A percentile compares a stretch with the other conserved stretches of the same genome.
Evolutionary conservation across 306 rosid genomes (phyloP).

Genomic region (Carpinus viminea): DNA sequence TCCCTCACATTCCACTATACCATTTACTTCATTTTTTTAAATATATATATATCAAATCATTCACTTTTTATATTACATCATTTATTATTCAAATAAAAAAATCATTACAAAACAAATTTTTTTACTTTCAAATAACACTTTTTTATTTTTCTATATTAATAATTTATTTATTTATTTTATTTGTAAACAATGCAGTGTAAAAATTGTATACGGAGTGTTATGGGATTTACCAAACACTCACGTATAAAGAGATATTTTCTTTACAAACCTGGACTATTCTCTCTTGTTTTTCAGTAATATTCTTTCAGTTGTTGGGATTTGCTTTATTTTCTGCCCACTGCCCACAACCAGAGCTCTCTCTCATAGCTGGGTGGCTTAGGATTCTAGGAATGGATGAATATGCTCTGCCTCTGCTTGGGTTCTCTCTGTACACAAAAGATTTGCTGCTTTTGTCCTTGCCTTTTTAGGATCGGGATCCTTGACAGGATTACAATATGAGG

Average conservation of each 20-base stretch:
- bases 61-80: too few relatives aligned
- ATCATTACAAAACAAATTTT: constrained; percentile 47
- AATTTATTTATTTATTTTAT: too few relatives aligned
- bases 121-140: too few relatives aligned
- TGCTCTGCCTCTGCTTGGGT: constrained; percentile 78
- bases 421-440: constrained; percentile 77
- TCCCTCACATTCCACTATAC: too few relatives aligned
- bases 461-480: too few relatives aligned
- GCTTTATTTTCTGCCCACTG: constrained; percentile 86
- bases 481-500: too few relatives aligned
- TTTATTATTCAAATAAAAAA: constrained; percentile 45
- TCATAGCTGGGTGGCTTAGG: constrained; percentile 56
- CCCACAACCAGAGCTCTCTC: constrained; percentile 56
- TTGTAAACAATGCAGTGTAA: too few relatives aligned
- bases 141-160: too few relatives aligned
- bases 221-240: too few relatives aligned
- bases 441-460: constrained; percentile 78
- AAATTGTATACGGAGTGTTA: too few relatives aligned
- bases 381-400: constrained; percentile 62
- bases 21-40: too few relatives aligned
- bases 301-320: constrained; percentile 54
- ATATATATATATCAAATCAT: too few relatives aligned
- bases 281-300: constrained; percentile 83
- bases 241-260: constrained; percentile 48
- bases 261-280: constrained; percentile 64